phyloP scores from a whole-genome alignment of 805 yeast genomes.

The Hanseniaspora mollemarum region DNA sequence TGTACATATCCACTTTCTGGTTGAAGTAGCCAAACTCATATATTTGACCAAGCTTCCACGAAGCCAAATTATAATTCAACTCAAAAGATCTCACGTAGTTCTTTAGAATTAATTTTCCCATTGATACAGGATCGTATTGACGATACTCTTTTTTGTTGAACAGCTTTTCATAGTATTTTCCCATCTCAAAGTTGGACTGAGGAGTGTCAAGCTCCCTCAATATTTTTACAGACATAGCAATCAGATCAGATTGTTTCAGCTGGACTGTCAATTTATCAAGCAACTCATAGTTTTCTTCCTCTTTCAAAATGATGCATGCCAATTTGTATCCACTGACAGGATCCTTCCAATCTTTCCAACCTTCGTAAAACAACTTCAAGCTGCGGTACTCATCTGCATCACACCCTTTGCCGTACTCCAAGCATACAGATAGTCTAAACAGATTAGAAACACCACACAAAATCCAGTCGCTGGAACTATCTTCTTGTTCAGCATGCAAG shows the following conservation, averaged over 20 bases:
- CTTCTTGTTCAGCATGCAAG: constrained; percentile 18
- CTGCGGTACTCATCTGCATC: constrained; percentile 39
- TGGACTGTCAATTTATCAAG: background rate
- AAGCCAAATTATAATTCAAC: constrained; percentile 53
- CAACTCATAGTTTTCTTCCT: constrained; percentile 14
- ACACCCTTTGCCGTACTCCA: constrained; percentile 51
- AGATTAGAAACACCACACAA: constrained; percentile 13
- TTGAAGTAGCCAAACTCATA: constrained; percentile 59
- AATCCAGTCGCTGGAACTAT: constrained; percentile 10
- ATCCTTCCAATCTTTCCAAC: constrained; percentile 50
- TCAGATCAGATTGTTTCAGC: background rate
- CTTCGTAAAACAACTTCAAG: constrained; percentile 42
- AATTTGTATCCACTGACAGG: constrained; percentile 60
- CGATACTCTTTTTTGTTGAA: constrained; percentile 21
- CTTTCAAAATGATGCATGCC: constrained; percentile 34
- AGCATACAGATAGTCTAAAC: constrained; percentile 59
- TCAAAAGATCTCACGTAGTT: constrained; percentile 50
- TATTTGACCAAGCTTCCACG: constrained; percentile 57
- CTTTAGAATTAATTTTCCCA: constrained; percentile 35
- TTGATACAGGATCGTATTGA: constrained; percentile 17
- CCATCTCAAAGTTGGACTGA: constrained; percentile 50
- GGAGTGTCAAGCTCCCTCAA: constrained; percentile 37
- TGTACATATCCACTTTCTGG: constrained; percentile 36
- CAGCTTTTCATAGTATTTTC: constrained; percentile 38
- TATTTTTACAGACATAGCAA: background rate